Conservation (phyloP, 176 grass and related monocot species). For the Hsuehochloa calcarea region DNA sequence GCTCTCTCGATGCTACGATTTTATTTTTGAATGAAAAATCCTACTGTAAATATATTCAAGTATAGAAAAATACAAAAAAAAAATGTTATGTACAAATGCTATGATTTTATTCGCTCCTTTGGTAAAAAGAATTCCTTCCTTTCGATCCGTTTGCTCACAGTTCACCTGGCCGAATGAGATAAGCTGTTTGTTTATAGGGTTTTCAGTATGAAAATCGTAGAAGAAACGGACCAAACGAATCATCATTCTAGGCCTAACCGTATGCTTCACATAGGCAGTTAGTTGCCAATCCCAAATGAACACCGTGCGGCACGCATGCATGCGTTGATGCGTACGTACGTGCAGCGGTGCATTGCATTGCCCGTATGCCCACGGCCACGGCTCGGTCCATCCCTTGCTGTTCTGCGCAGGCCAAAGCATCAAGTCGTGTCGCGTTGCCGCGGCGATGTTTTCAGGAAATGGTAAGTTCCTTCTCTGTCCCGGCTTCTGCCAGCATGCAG, state of each 20-base stretch:
- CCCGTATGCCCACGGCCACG: neutral
- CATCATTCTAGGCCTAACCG: neutral
- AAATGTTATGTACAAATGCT: neutral
- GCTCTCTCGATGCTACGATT: neutral
- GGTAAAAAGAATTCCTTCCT: neutral
- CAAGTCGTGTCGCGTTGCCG: slow-evolving; percentile 14
- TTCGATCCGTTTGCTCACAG: neutral
- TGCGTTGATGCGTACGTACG: neutral
- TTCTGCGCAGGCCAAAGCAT: neutral
- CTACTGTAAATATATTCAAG: too few species aligned
- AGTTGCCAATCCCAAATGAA: neutral
- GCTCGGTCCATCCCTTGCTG: neutral
- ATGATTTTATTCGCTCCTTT: slow-evolving; percentile 1
- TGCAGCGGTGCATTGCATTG: neutral
- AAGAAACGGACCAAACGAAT: neutral
- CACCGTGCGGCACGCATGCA: neutral
- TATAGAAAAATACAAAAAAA: too few species aligned
- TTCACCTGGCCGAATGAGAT: neutral
- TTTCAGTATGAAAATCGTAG: neutral
- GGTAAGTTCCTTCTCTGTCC: neutral
- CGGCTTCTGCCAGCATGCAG: neutral
- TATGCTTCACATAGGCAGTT: neutral
- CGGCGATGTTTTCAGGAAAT: neutral
- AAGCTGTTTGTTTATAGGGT: neutral
- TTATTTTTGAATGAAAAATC: neutral